Base-by-base conservation (phyloP, 495 filamentous ascomycete species). In the Trichoderma parareesei region DNA sequence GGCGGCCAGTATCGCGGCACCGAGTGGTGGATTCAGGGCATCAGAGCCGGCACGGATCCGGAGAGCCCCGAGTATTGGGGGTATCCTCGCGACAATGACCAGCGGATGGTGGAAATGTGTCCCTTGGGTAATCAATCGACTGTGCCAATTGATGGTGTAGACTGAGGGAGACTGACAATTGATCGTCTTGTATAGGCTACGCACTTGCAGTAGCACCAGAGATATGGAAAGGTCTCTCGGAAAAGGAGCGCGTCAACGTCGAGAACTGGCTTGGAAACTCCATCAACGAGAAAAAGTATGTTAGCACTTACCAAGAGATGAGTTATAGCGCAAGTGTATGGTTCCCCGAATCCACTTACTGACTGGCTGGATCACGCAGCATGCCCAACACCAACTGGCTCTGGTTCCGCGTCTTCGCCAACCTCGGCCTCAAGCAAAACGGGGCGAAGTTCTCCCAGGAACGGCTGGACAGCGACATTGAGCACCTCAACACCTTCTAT, bases 31-130 rank as follows among this genome's bases (percentile, higher is more conserved):
- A 79, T 88, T 14, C 76, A 85, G 48, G 89, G 90, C 13, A 78
- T 92, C 48, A 82, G 81, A 48, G 80, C 84, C 20, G 89, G 88
- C 0, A 90, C 87, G 0, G 84, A 92, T 65, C 87, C 87, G 1
- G 75, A 81, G 46, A 79, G 78, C 66, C 76, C 81, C 0, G 88
- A 91, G 75, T 92, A 85, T 69, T 93, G 89, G 88, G 88, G 88
- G 5, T 82, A 82, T 44, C 85, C 88, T 63, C 79, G 85, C 67
- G 88, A 90, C 70, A 82, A 85, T 64, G 89, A 92, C 67, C 88
- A 92, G 78, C 78, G 89, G n/a, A 92, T 91, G 88, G 89, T 91
- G 20, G 90, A 91, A 72, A 90, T 91, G 82, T 91, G 88, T 69
- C 88, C 89, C 13, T 79, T 92, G 64, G 74, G 74, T 75, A 71